Base-by-base conservation (phyloP, 805 yeast species). In the Teunomyces barrocoloradensis region DNA sequence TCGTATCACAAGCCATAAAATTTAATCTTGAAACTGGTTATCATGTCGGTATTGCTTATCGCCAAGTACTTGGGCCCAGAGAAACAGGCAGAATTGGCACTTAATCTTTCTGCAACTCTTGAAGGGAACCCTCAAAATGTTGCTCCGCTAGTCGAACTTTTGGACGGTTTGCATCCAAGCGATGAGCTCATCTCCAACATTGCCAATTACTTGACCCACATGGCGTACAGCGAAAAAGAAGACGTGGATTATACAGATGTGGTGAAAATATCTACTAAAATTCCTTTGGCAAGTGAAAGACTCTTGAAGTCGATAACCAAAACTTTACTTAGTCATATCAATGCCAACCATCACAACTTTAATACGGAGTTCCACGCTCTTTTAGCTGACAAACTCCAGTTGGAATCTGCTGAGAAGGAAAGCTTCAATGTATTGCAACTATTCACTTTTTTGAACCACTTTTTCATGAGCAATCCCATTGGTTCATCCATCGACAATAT, bases 361-460 rank as follows among this genome's bases (percentile, higher is more conserved):
- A 43, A 60, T n/a, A 56, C 57, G 7, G 56, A 50, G 3, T 47
- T 55, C 18, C 50, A 46, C 33, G 27, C 37, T 1, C 27, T 51
- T 5, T 43, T 58, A 4, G 44, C 47, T 2, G 27, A 15, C 1
- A 27, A 25, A 21, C 20, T 37, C 17, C 18, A 28, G 13, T 37
- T 21, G 15, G 28, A 37, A 9, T 27, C 41, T 2, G 12, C 11
- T 4, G 37, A 30, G 9, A 39, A 25, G 11, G 43, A 43, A 12
- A 27, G 18, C 2, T 9, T 30, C 10, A 18, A 17, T 10, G 58
- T 37, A 13, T 37, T 37, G 17, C 43, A 40, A n/a, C 45, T 73
- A 2, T 56, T 79, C 13, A 46, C 58, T 12, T 66, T 77, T 37
- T 55, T 77, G 23, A 80, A 77, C 42, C 46, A 53, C 27, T 53